Conservation (phyloP, 345 rosid genomes). For the Angophora floribunda region DNA sequence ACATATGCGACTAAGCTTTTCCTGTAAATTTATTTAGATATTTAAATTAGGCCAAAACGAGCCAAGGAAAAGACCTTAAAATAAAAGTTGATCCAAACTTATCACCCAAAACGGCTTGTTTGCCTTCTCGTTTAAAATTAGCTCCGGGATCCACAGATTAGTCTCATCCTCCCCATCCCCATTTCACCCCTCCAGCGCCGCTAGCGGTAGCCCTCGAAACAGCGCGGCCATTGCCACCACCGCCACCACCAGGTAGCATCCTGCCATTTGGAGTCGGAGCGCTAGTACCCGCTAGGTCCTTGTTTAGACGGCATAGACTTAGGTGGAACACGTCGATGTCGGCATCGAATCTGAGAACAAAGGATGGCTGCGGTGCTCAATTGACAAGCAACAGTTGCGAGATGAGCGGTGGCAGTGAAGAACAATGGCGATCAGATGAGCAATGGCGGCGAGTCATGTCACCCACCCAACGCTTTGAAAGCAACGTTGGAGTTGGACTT, state of each 20-base stretch:
- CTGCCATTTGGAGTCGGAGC: slow-evolving; percentile 50
- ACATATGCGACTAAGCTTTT: too few relatives aligned
- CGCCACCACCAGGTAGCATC: slow-evolving; percentile 61
- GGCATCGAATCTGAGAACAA: not conserved
- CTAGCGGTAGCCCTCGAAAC: slow-evolving; percentile 26
- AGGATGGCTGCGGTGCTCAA: not conserved
- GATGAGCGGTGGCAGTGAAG: not conserved
- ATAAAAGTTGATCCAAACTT: too few relatives aligned
- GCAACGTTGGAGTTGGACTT: not conserved
- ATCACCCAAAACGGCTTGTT: slow-evolving; percentile 2
- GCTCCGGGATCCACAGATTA: too few relatives aligned
- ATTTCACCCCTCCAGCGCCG: slow-evolving; percentile 4
- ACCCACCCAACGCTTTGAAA: not conserved
- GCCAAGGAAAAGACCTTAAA: slow-evolving; percentile 35
- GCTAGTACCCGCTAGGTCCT: slow-evolving; percentile 21
- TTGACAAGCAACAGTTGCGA: not conserved
- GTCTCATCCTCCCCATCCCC: slow-evolving; percentile 7
- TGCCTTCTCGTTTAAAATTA: too few relatives aligned
- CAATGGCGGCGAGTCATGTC: not conserved
- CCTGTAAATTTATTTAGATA: too few relatives aligned
- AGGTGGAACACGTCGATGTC: slow-evolving; percentile 24
- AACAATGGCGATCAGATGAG: not conserved
- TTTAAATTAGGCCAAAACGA: too few relatives aligned
- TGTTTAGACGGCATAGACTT: slow-evolving; percentile 36
- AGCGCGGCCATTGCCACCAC: slow-evolving; percentile 28